Evolutionary conservation across 2,329 filamentous ascomycete species (phyloP).

Genomic region (Neurospora sp.): DNA sequence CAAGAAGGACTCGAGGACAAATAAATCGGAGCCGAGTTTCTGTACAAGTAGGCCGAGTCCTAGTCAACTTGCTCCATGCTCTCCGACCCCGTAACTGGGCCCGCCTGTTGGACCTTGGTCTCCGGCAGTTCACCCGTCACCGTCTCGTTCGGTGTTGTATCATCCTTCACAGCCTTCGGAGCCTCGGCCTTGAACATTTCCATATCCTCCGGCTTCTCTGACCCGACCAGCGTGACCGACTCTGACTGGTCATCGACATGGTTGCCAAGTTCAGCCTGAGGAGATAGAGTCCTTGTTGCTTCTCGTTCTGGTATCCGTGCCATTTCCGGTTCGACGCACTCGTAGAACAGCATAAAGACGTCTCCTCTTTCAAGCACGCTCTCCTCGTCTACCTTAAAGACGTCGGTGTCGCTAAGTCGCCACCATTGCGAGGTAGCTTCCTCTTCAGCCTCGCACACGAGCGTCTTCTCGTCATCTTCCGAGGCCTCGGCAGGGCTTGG

Average conservation of each 20-base stretch:
- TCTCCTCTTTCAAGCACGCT: slow-evolving; percentile 66
- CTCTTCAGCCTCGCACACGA: background rate
- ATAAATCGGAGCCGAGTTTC: background rate
- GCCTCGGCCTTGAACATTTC: background rate
- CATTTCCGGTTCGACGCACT: slow-evolving; percentile 50
- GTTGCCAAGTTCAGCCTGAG: background rate
- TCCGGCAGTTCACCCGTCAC: background rate
- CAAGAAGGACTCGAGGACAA: background rate
- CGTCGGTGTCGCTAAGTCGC: slow-evolving; percentile 81
- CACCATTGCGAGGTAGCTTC: slow-evolving; percentile 60
- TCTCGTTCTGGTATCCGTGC: slow-evolving; percentile 28
- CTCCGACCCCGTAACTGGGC: background rate
- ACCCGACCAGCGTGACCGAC: background rate
- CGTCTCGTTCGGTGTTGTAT: background rate
- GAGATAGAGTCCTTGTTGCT: background rate
- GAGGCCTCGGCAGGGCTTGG: background rate
- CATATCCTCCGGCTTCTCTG: background rate
- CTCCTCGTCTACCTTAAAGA: slow-evolving; percentile 62
- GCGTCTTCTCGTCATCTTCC: slow-evolving; percentile 2
- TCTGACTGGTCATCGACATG: background rate
- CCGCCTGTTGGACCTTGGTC: background rate
- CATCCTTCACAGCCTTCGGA: background rate
- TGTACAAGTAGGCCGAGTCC: background rate
- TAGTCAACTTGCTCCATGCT: background rate
- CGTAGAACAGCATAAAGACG: slow-evolving; percentile 97